Evolutionary conservation across 805 yeast species (phyloP).

Genomic region (Priceomyces carsonii): DNA sequence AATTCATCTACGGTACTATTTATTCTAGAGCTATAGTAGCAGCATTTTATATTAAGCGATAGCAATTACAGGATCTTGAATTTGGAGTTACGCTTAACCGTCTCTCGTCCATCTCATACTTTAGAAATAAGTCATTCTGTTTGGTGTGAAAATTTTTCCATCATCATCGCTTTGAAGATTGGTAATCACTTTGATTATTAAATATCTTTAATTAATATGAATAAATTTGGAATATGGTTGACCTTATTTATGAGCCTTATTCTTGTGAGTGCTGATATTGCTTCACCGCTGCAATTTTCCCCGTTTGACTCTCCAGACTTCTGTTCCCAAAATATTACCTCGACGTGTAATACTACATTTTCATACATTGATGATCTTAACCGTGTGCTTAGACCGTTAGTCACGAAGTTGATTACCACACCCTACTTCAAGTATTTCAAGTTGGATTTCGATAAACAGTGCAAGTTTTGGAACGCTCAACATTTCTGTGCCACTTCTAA

Average conservation of each 20-base stretch:
- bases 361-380: constrained; percentile 42
- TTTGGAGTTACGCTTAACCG: too few relatives aligned
- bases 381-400: constrained; percentile 41
- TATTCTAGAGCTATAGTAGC: too few relatives aligned
- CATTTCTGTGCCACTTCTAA: constrained; percentile 85
- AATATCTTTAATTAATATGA: neutral
- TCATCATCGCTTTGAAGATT: too few relatives aligned
- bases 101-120: too few relatives aligned
- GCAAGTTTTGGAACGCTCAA: constrained; percentile 83
- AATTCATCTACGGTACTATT: too few relatives aligned
- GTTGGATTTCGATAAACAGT: constrained; percentile 75
- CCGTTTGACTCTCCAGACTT: constrained; percentile 46
- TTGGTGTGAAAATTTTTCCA: too few relatives aligned
- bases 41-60: too few relatives aligned
- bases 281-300: constrained; percentile 15
- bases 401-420: constrained; percentile 61
- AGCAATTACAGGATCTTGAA: too few relatives aligned
- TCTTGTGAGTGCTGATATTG: neutral
- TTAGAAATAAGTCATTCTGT: too few relatives aligned
- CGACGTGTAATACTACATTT: constrained; percentile 47
- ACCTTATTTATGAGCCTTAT: neutral
- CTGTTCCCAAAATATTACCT: constrained; percentile 45
- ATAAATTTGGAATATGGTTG: neutral
- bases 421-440: constrained; percentile 89
- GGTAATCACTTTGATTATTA: too few relatives aligned